A percentile compares a stretch with the other conserved stretches of the same genome.
phyloP scores from a whole-genome alignment of 352 stramenopile species.

The Phytophthora litchii region DNA sequence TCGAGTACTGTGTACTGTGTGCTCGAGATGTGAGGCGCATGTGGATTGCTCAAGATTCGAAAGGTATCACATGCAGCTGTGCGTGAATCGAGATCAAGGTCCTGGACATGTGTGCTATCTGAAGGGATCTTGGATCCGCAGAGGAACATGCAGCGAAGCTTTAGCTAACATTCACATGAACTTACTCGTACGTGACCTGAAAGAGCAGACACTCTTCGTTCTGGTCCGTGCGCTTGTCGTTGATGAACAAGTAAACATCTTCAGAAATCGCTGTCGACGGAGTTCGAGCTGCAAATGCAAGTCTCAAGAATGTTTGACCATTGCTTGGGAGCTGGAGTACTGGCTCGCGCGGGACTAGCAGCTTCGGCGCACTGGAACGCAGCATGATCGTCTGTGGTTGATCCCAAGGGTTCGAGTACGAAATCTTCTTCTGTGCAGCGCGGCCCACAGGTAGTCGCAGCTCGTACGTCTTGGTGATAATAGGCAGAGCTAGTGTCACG shows the following conservation, averaged over 20 bases:
- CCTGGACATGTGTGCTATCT: background rate
- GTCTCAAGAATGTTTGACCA: slow-evolving; percentile 59
- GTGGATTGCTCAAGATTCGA: too few species aligned
- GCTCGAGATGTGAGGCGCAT: too few species aligned
- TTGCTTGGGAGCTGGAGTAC: slow-evolving; percentile 58
- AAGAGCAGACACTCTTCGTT: slow-evolving; percentile 95
- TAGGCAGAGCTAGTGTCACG: slow-evolving; percentile 70
- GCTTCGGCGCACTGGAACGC: slow-evolving; percentile 71
- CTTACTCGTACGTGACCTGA: slow-evolving; percentile 67
- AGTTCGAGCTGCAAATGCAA: slow-evolving; percentile 45
- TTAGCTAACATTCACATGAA: background rate
- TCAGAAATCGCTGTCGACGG: slow-evolving; percentile 20
- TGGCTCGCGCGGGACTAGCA: slow-evolving; percentile 78
- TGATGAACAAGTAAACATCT: slow-evolving; percentile 92
- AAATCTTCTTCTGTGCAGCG: slow-evolving; percentile 91
- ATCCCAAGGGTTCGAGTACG: slow-evolving; percentile 94
- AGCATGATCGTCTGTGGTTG: slow-evolving; percentile 82
- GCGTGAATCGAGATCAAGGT: slow-evolving; percentile 3
- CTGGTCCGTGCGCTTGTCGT: slow-evolving; percentile 89
- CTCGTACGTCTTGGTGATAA: slow-evolving; percentile 94
- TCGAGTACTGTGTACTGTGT: too few species aligned
- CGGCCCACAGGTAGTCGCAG: slow-evolving; percentile 67
- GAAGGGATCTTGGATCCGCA: background rate
- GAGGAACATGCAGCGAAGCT: slow-evolving; percentile 10
- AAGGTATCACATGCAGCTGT: background rate